Evolutionary conservation across 306 rosid genomes (phyloP).

Genomic region (Argentina anserina): DNA sequence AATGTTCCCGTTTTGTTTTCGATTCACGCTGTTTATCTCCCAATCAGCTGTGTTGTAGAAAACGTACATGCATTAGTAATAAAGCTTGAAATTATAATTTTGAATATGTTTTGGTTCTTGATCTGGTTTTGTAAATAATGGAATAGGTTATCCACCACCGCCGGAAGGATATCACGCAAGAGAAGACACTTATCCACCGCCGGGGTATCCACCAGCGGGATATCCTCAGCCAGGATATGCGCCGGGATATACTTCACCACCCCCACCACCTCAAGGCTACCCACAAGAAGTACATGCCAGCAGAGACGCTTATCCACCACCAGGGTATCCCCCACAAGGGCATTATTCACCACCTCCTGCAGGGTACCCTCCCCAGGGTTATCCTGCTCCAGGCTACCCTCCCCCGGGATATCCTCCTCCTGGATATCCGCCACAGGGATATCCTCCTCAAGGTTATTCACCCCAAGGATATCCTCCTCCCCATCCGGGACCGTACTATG

Average conservation of each 20-base stretch:
- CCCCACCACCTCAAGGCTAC: constrained; percentile 51
- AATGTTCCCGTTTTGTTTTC: too few relatives aligned
- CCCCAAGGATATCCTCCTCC: constrained; percentile 35
- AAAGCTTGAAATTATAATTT: not conserved
- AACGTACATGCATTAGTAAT: not conserved
- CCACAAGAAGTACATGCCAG: constrained; percentile 36
- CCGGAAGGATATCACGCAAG: constrained; percentile 25
- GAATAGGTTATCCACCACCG: constrained; percentile 58
- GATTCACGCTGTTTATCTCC: not conserved
- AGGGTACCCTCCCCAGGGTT: constrained; percentile 27
- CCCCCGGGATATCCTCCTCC: constrained; percentile 45
- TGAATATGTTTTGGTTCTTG: not conserved
- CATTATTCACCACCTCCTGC: constrained; percentile 38
- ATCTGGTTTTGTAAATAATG: not conserved
- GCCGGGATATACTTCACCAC: constrained; percentile 31
- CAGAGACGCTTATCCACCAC: constrained; percentile 58
- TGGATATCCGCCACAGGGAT: constrained; percentile 41
- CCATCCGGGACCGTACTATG: constrained; percentile 59
- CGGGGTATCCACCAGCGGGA: not conserved
- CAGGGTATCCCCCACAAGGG: constrained; percentile 43
- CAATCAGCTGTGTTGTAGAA: not conserved
- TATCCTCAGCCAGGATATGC: not conserved
- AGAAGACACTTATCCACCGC: constrained; percentile 38
- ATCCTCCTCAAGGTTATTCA: constrained; percentile 42
- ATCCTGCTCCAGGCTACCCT: constrained; percentile 55